Conservation (phyloP, 1,139 yeast genomes). For the Spencermartinsiella ligniputridi region DNA sequence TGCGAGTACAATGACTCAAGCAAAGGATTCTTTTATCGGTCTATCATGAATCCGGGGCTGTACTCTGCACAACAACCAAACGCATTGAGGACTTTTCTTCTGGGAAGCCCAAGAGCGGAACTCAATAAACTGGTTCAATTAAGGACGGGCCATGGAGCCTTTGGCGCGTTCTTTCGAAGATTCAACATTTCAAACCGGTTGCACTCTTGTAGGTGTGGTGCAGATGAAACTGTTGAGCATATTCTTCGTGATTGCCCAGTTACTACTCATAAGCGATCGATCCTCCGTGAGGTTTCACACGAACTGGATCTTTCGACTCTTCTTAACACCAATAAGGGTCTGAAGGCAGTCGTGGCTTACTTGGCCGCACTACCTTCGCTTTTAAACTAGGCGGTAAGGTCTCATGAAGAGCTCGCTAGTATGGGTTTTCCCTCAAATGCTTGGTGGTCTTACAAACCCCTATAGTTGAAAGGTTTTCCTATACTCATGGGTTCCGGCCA, state of each 20-base stretch:
- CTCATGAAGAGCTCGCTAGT: background rate
- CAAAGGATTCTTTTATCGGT: background rate
- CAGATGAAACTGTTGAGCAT: background rate
- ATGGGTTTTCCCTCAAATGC: background rate
- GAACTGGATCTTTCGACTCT: background rate
- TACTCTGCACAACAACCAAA: background rate
- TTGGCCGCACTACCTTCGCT: background rate
- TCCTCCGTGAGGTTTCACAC: background rate
- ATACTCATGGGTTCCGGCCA: background rate
- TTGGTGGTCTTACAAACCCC: background rate
- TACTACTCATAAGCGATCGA: background rate
- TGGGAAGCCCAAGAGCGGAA: background rate
- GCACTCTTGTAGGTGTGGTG: background rate
- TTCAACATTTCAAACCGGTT: background rate
- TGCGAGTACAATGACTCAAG: background rate
- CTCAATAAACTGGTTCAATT: background rate
- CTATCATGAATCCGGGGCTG: background rate
- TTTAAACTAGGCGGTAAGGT: background rate
- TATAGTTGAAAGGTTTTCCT: background rate
- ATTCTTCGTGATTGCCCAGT: background rate
- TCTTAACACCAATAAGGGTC: conserved; percentile 2
- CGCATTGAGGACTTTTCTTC: background rate
- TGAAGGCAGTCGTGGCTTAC: background rate
- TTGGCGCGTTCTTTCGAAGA: conserved; percentile 2
- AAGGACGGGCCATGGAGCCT: background rate